Conservation (phyloP, 176 grass and related monocot genomes). For the Lolium perenne region DNA sequence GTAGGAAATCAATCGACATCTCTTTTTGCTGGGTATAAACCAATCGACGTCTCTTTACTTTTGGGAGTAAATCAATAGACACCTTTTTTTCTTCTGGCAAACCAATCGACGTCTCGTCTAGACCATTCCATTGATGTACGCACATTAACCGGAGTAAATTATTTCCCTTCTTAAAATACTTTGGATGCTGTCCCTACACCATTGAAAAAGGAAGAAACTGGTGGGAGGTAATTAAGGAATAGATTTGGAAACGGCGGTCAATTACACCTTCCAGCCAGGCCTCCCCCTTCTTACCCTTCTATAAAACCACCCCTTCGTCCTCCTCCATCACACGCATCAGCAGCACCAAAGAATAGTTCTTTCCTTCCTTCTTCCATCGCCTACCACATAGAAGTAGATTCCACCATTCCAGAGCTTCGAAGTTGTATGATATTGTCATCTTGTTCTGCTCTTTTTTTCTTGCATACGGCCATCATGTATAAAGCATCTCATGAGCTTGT, state of each 20-base stretch:
- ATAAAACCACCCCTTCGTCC: constrained; percentile 48
- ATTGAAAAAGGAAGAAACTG: constrained; percentile 9
- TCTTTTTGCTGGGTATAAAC: too few relatives aligned
- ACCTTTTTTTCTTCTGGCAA: not conserved
- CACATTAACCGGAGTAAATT: not conserved
- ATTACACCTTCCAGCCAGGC: constrained; percentile 6
- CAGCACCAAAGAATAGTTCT: constrained; percentile 31
- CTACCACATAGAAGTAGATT: not conserved
- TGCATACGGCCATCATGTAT: not conserved
- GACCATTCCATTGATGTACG: not conserved
- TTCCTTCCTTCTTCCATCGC: not conserved
- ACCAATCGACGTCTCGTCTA: not conserved
- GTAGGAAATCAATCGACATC: not conserved
- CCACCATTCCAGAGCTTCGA: not conserved
- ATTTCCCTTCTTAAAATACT: not conserved
- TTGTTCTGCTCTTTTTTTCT: not conserved
- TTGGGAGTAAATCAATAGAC: constrained; percentile 7
- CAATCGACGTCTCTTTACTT: not conserved
- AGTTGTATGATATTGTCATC: not conserved
- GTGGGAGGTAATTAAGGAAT: constrained; percentile 21
- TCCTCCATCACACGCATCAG: not conserved
- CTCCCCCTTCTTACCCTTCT: constrained; percentile 34
- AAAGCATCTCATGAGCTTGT: too few relatives aligned
- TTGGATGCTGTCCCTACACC: not conserved
- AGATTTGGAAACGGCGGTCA: constrained; percentile 36